Percentiles rank a stretch among this genome's conserved stretches.
Evolutionary conservation across 148 eudicot species (phyloP).

Genomic region (Polygonum aviculare): DNA sequence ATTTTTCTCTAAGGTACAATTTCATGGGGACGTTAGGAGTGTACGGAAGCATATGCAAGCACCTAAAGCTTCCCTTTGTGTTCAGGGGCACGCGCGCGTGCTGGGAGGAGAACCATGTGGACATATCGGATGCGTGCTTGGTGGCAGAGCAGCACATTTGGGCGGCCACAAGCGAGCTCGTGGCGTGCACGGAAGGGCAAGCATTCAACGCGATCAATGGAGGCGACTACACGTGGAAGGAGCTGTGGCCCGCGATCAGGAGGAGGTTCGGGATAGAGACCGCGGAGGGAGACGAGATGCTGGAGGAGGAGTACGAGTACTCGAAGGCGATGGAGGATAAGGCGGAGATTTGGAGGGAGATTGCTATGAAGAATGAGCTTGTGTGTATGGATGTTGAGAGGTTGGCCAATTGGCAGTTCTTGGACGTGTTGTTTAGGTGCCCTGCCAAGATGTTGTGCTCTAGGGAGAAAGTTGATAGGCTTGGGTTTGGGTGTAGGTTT

Average conservation of each 20-base stretch:
- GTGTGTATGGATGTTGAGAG: conserved; percentile 46
- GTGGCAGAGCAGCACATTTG: conserved; percentile 90
- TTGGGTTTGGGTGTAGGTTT: conserved; percentile 49
- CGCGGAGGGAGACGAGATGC: conserved; percentile 19
- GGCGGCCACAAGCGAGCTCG: conserved; percentile 48
- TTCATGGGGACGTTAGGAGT: conserved; percentile 76
- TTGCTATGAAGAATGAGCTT: conserved; percentile 46
- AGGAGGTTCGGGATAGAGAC: conserved; percentile 37
- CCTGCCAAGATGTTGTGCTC: conserved; percentile 57
- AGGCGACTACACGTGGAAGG: conserved; percentile 52
- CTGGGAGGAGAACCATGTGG: conserved; percentile 69
- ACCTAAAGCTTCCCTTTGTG: conserved; percentile 62
- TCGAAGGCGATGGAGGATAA: conserved; percentile 44
- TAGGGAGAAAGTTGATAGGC: conserved; percentile 49
- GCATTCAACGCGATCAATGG: conserved; percentile 73
- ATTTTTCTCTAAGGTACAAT: conserved; percentile 22
- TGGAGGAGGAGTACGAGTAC: conserved; percentile 30
- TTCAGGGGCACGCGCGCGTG: conserved; percentile 78
- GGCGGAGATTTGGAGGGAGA: conserved; percentile 57
- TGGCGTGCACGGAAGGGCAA: conserved; percentile 28
- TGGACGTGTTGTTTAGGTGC: conserved; percentile 62
- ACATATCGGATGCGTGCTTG: conserved; percentile 68
- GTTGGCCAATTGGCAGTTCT: conserved; percentile 70
- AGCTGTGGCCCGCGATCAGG: conserved; percentile 57
- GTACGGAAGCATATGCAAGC: conserved; percentile 63